Evolutionary conservation across 2,329 filamentous ascomycete species (phyloP).

Genomic region (Ceratocystis huliohia): DNA sequence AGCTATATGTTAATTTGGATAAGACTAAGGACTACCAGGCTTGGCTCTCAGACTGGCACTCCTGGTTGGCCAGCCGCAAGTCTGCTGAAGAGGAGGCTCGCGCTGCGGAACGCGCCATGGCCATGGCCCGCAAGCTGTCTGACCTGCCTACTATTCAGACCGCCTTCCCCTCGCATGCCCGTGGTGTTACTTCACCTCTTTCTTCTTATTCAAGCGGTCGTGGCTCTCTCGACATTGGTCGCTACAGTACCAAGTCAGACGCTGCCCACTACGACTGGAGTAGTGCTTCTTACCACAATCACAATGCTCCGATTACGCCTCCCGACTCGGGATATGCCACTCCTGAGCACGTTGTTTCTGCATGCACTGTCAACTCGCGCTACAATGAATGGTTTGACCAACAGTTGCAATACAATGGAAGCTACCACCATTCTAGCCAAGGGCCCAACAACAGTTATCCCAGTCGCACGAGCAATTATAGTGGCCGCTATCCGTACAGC

Average conservation of each 20-base stretch:
- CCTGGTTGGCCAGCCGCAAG: constrained; percentile 45
- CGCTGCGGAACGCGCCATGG: constrained; percentile 17
- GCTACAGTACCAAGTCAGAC: constrained; percentile 28
- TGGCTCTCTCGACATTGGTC: constrained; percentile 27
- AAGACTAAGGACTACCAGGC: constrained; percentile 58
- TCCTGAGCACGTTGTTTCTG: constrained; percentile 45
- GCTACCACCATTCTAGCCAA: constrained; percentile 31
- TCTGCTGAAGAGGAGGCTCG: constrained; percentile 30
- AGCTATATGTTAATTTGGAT: constrained; percentile 73
- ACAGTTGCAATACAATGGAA: constrained; percentile 33
- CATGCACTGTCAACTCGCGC: constrained; percentile 40
- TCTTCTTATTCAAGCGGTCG: constrained; percentile 28
- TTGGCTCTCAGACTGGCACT: constrained; percentile 48
- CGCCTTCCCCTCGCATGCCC: constrained; percentile 21
- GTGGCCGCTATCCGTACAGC: constrained; percentile 36
- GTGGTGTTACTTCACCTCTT: constrained; percentile 23
- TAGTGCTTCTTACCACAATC: constrained; percentile 17
- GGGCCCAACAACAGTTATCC: constrained; percentile 28
- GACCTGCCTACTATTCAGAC: constrained; percentile 38
- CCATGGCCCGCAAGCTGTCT: constrained; percentile 37
- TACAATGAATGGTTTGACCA: constrained; percentile 48
- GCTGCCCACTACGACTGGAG: constrained; percentile 21
- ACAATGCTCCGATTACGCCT: constrained; percentile 39
- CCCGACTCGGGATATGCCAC: constrained; percentile 51
- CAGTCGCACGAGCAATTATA: constrained; percentile 32